phyloP scores from a whole-genome alignment of 495 filamentous ascomycete species.

The Aspergillus steynii region DNA sequence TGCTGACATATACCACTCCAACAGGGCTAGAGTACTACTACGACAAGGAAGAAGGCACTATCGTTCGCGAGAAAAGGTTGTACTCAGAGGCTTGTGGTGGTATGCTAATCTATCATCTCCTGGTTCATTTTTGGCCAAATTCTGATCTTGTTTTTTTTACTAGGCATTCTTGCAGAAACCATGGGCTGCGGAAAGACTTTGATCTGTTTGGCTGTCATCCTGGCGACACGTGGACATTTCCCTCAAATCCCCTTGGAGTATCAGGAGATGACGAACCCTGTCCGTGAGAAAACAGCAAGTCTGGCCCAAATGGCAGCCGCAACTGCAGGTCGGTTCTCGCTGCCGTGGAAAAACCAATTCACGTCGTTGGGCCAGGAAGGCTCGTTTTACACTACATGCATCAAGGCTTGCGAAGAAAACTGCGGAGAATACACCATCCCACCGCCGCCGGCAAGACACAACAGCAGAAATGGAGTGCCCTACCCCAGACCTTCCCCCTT shows the following conservation, averaged over 20 bases:
- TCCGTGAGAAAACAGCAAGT: slow-evolving; percentile 48
- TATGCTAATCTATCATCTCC: slow-evolving; percentile 13
- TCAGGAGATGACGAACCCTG: slow-evolving; percentile 41
- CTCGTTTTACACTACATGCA: slow-evolving; percentile 46
- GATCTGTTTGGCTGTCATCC: slow-evolving; percentile 78
- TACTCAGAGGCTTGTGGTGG: slow-evolving; percentile 81
- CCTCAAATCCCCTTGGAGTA: slow-evolving; percentile 65
- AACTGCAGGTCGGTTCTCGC: slow-evolving; percentile 58
- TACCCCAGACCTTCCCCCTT: slow-evolving; percentile 39
- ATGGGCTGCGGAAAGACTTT: slow-evolving; percentile 86
- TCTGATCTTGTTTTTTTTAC: slow-evolving; percentile 4
- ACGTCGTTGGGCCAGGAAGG: slow-evolving; percentile 35
- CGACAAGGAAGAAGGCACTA: slow-evolving; percentile 60
- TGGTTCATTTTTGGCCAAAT: background rate
- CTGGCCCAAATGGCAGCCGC: slow-evolving; percentile 74
- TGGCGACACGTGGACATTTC: slow-evolving; percentile 74
- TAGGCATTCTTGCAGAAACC: slow-evolving; percentile 53
- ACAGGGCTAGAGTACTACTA: slow-evolving; percentile 67
- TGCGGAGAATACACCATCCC: slow-evolving; percentile 56
- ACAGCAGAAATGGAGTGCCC: slow-evolving; percentile 44
- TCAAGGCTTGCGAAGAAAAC: slow-evolving; percentile 54
- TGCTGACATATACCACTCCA: slow-evolving; percentile 58
- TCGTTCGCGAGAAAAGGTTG: slow-evolving; percentile 60
- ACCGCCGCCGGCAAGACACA: slow-evolving; percentile 43
- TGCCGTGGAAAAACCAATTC: slow-evolving; percentile 70